A percentile compares a stretch with the other conserved stretches of the same genome.
phyloP scores from a whole-genome alignment of 2,329 filamentous ascomycete species.

The Pyrenophora teres region DNA sequence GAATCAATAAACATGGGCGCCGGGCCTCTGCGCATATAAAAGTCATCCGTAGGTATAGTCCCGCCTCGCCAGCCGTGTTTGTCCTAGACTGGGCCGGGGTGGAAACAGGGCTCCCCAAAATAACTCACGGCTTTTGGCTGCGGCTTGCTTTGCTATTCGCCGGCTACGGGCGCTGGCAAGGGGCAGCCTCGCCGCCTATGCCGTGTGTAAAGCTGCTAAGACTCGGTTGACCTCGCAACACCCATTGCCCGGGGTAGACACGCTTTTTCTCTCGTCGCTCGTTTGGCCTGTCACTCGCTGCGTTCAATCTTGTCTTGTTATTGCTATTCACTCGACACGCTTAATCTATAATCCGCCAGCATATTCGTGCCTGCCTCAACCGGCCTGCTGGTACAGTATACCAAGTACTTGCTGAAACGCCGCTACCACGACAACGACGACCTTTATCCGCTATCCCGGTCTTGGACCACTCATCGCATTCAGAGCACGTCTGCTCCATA shows the following conservation, averaged over 20 bases:
- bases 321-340: not conserved
- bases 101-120: slow-evolving; percentile 18
- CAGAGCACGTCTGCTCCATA: not conserved
- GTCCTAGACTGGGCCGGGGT: slow-evolving; percentile 12
- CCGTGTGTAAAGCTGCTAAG: slow-evolving; percentile 9
- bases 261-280: slow-evolving; percentile 25
- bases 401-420: slow-evolving; percentile 34
- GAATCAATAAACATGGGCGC: slow-evolving; percentile 1
- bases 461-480: slow-evolving; percentile 3
- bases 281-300: slow-evolving; percentile 20
- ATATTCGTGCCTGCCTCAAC: slow-evolving; percentile 21
- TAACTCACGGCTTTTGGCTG: slow-evolving; percentile 13
- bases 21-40: not conserved
- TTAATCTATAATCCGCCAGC: slow-evolving; percentile 8
- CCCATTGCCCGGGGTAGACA: slow-evolving; percentile 8
- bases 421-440: slow-evolving; percentile 8
- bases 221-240: slow-evolving; percentile 36
- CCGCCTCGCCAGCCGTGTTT: slow-evolving; percentile 3
- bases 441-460: not conserved
- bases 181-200: slow-evolving; percentile 14
- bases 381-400: slow-evolving; percentile 6
- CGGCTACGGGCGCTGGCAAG: slow-evolving; percentile 8
- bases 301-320: not conserved
- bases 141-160: slow-evolving; percentile 13
- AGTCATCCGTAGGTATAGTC: slow-evolving; percentile 2